Base-by-base conservation (phyloP, 352 stramenopile species). In the Thalassiosira oceanica region DNA sequence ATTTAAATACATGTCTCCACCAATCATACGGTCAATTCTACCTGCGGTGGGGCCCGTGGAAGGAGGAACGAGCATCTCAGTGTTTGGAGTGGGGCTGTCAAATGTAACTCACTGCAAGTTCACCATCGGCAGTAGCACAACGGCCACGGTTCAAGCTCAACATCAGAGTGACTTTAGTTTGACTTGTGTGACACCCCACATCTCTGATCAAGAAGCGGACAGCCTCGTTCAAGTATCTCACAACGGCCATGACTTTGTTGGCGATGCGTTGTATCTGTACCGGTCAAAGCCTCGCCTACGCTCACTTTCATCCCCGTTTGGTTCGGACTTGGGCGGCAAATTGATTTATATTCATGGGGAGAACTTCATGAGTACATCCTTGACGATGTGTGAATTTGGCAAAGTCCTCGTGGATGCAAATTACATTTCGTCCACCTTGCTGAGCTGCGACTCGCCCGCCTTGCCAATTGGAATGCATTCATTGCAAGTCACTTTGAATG, bases 401-500 rank as follows among this genome's bases (percentile, higher is more conserved):
- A 41, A 33, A 20, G 15, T 39, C 0, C n/a, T 84, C 3, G 88
- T 89, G 0, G 50, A 76, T 46, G 95, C 92, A 1, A 93, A 85
- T n/a, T 97, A 93, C 42, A 57, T 98, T 1, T 96, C 86, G 0
- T 49, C 83, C 16, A 90, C 76, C 5, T 15, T 95, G 4, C 57
- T 97, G 13, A 70, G 65, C 3, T 98, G 96, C 55, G 61, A 92
- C 6, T 63, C 92, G 4, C 95, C 95, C 23, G 83, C 60, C 8
- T 80, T 88, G 10, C 44, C 24, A 8, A 82, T 93, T 11, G 92
- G 89, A 27, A 23, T 61, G 31, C 78, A 91, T 4, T 71, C 60
- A 29, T 50, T 98, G 8, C 80, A 77, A 5, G 83, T 97, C 1
- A 86, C 90, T 1, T 88, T 88, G 57, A 96, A 97, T 58, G 94